Evolutionary conservation across 352 stramenopile species (phyloP), one percentile per base, ranked within the genome.

Genomic region (Phytophthora pistaciae): DNA sequence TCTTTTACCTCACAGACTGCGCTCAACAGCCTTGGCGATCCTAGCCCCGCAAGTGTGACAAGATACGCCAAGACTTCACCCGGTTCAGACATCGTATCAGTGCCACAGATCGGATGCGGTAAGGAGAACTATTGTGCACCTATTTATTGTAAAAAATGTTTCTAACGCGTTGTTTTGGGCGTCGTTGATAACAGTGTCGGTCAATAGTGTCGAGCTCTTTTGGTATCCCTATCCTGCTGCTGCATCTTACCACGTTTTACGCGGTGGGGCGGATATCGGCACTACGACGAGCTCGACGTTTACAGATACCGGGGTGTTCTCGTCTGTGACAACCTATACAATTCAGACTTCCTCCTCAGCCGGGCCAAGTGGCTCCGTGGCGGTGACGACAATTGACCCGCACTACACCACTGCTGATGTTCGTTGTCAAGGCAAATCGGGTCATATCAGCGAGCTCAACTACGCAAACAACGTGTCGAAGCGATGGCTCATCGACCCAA

Each of bases 171-270:
- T 42, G 21, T 53, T 25, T 20, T 62, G 27, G 25, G 11, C 31
- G 53, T 38, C 10, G 14, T 42, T 27, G 8, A 33, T 23, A 21
- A 13, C 27, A 90, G 82, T 87, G 3, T 87, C 80, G 1, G 56
- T 59, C 23, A 20, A 48, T 9, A 59, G 64, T 4, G 60, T 90
- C 3, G 74, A 74, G 21, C 68, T 93, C 6, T 36, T 66, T 0
- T 93, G 84, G 86, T 74, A 72, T 63, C 55, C 75, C 10, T 82
- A 84, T 48, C 70, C 78, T 16, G 65, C 66, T 8, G 82, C 76
- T 14, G 75, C 70, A 3, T 40, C n/a, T 1, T 93, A 92, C 46
- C 52, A 70, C 10, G 11, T 93, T 7, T 50, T 77, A 11, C 80
- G 78, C 23, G 63, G 80, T n/a, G 71, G 68, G 29, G 31, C 27